Conservation (phyloP, 345 rosid species). For the Eucalyptus camaldulensis region DNA sequence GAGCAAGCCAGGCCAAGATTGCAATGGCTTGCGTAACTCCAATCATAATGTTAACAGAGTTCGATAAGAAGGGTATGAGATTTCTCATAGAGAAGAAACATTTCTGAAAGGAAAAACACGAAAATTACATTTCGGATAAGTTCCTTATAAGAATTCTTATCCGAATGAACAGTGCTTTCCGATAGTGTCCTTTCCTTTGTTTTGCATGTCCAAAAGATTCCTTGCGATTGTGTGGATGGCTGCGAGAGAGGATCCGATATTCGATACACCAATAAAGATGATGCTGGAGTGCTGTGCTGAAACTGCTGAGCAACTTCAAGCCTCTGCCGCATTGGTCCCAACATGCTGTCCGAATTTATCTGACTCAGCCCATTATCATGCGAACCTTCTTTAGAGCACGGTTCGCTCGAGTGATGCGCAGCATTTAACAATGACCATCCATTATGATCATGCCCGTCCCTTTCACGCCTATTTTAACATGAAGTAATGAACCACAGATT, state of each 20-base stretch:
- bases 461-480: neutral
- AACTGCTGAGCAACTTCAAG: neutral
- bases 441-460: neutral
- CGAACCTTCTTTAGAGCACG: neutral
- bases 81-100: neutral
- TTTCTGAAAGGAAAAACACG: neutral
- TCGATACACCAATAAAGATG: neutral
- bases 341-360: neutral
- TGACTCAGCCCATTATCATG: neutral
- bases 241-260: neutral
- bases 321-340: neutral
- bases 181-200: neutral
- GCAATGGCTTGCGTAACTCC: neutral
- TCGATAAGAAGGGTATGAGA: neutral
- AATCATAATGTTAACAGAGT: neutral
- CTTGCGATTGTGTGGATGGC: neutral
- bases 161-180: neutral
- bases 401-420: neutral
- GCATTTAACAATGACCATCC: neutral
- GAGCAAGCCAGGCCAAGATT: neutral
- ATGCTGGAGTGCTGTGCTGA: neutral
- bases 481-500: neutral
- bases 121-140: neutral
- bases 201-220: neutral
- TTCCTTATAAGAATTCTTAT: neutral